A percentile compares a stretch with the other conserved stretches of the same genome.
phyloP scores from a whole-genome alignment of 345 rosid species.

The Ceriops decandra region DNA sequence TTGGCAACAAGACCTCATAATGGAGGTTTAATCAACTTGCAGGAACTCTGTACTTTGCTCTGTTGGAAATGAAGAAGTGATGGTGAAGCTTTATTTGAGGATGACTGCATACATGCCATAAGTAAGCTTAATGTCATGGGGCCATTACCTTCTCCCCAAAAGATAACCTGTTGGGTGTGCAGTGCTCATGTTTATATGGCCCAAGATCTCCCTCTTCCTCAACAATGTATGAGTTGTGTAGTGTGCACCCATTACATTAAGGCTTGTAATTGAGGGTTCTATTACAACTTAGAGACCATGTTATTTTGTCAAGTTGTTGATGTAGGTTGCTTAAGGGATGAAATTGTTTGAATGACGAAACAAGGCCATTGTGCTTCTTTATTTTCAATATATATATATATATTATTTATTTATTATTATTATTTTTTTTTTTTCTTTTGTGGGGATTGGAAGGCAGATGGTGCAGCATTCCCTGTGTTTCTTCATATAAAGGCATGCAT shows the following conservation, averaged over 20 bases:
- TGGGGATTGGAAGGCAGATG: too few species aligned
- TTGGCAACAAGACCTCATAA: slow-evolving; percentile 79
- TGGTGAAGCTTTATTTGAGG: slow-evolving; percentile 82
- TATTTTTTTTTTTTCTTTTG: too few species aligned
- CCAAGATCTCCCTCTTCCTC: too few species aligned
- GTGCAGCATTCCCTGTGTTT: too few species aligned
- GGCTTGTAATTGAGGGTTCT: slow-evolving; percentile 31
- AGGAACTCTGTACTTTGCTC: slow-evolving; percentile 73
- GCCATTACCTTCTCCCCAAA: too few species aligned
- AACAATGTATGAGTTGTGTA: too few species aligned
- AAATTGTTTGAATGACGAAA: background rate
- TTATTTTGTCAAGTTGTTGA: background rate
- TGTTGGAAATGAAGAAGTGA: slow-evolving; percentile 63
- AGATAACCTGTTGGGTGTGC: too few species aligned
- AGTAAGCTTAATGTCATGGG: slow-evolving; percentile 45
- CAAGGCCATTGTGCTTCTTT: too few species aligned
- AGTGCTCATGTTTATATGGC: too few species aligned
- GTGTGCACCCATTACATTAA: slow-evolving; percentile 14
- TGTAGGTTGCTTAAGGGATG: background rate
- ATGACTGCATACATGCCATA: slow-evolving; percentile 92
- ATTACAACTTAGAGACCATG: background rate
- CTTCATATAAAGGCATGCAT: too few species aligned
- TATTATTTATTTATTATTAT: too few species aligned
- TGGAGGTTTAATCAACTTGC: slow-evolving; percentile 86
- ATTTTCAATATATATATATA: too few species aligned